Evolutionary conservation across 371 early-diverging fungal species (phyloP), one percentile per base, ranked within the genome.

Genomic region (Batrachochytrium dendrobatidis): DNA sequence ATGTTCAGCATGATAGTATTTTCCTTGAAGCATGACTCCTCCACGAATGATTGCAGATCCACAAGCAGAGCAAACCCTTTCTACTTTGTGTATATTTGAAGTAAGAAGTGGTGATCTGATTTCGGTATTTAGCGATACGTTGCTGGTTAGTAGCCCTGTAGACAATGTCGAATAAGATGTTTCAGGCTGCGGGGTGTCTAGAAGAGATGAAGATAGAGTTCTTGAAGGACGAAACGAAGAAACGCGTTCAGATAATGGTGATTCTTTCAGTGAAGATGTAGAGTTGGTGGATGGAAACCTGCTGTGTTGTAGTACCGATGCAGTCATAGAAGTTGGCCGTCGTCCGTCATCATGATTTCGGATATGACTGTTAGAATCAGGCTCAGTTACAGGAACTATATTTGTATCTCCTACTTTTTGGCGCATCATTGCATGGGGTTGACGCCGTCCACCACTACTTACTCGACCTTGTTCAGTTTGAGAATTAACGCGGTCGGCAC

Each of bases 1-100:
- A 25, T 61, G 61, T 26, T 61, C 59, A 1, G 22, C 18, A 46
- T 61, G 61, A 24, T 45, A 61, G 45, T 25, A 53, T 31, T 61
- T 61, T 34, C 60, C 60, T 17, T 4, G 30, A n/a, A 39, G 45
- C 10, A 10, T 43, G 28, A 34, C 53, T 22, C 26, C 28, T 3
- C 39, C 29, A 26, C 54, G 43, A 3, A 44, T 18, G 44, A 59
- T 52, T 18, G 54, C 53, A 24, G 34, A 43, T 1, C 45, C 7
- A 46, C 60, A 59, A 12, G 32, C 51, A 51, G 25, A 2, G 25
- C 51, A 51, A 3, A 51, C 32, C 3, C 51, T 28, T 3, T 51
- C 51, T 4, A n/a, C 15, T 39, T 12, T 39, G 39, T 15, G n/a
- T 39, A n/a, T 12, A 12, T 12, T 15, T 39, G 39, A n/a, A 39